Percentiles rank a stretch among this genome's conserved stretches.
Evolutionary conservation across 2,329 filamentous ascomycete genomes (phyloP).

Genomic region (Xylaria sp.): DNA sequence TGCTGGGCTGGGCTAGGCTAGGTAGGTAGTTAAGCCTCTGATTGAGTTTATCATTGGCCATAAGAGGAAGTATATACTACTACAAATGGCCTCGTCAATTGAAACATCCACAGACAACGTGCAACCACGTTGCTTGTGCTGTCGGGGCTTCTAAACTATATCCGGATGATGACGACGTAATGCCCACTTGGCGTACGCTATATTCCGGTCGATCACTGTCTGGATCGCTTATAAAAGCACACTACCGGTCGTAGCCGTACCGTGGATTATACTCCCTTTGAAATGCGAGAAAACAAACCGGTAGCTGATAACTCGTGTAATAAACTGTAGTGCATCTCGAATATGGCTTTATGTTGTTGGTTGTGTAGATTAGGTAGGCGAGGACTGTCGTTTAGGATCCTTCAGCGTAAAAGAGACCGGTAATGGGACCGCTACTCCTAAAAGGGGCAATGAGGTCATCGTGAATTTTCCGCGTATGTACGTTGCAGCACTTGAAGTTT

Average conservation of each 20-base stretch:
- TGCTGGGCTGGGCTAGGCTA: too few species aligned
- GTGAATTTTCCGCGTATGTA: constrained; percentile 2
- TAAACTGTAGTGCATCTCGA: background rate
- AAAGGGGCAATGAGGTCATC: constrained; percentile 32
- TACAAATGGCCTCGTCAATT: constrained; percentile 21
- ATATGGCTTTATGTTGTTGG: background rate
- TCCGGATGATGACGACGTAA: constrained; percentile 22
- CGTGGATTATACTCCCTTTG: background rate
- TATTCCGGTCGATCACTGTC: constrained; percentile 9
- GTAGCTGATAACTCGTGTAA: background rate
- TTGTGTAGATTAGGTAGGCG: background rate
- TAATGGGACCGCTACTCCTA: constrained; percentile 12
- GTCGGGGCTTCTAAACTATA: background rate
- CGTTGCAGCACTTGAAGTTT: constrained; percentile 16
- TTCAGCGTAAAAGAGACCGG: background rate
- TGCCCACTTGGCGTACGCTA: constrained; percentile 15
- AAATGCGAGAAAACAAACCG: background rate
- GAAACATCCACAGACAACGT: constrained; percentile 21
- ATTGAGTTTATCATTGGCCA: too few species aligned
- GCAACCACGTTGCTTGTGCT: constrained; percentile 21
- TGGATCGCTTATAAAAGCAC: background rate
- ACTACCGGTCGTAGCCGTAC: background rate
- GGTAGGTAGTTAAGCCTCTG: too few species aligned
- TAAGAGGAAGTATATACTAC: background rate
- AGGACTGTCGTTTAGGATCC: background rate